Evolutionary conservation across 257 asterid species (phyloP).

Genomic region (Striga asiatica): DNA sequence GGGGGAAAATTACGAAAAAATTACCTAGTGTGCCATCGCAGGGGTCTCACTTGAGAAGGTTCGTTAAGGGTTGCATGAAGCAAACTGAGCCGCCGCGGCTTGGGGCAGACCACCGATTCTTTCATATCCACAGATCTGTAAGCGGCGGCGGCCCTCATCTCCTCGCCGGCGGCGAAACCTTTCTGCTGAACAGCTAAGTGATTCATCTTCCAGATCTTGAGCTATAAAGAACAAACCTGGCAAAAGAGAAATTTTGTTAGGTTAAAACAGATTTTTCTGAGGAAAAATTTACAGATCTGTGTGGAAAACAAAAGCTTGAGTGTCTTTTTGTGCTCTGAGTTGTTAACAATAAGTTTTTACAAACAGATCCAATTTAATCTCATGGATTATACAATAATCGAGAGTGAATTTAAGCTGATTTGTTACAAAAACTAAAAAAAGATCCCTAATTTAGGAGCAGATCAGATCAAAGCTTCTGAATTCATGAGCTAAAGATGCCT

Average conservation of each 20-base stretch:
- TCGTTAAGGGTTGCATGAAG: conserved; percentile 37
- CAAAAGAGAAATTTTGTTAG: background rate
- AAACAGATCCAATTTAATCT: background rate
- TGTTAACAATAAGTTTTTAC: conserved; percentile 6
- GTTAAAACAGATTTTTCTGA: background rate
- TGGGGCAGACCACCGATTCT: conserved; percentile 74
- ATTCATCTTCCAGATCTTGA: conserved; percentile 33
- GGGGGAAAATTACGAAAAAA: background rate
- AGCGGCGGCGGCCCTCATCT: conserved; percentile 32
- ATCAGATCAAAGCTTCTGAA: background rate
- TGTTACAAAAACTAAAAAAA: background rate
- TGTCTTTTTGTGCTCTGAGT: background rate
- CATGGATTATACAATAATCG: background rate
- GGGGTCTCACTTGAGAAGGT: conserved; percentile 31
- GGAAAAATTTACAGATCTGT: conserved; percentile 1
- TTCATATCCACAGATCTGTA: conserved; percentile 38
- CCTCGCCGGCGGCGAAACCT: conserved; percentile 48
- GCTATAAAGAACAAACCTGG: conserved; percentile 17
- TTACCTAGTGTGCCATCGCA: conserved; percentile 69
- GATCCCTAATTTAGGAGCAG: background rate
- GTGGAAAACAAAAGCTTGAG: background rate
- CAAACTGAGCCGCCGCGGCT: conserved; percentile 68
- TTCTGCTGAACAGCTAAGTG: conserved; percentile 46
- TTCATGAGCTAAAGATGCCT: background rate
- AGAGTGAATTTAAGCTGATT: background rate